These are phyloP conservation scores for Metschnikowia dekortorum DNA, from an alignment of 805 yeast genomes.

Conservation along the genomic window DNA sequence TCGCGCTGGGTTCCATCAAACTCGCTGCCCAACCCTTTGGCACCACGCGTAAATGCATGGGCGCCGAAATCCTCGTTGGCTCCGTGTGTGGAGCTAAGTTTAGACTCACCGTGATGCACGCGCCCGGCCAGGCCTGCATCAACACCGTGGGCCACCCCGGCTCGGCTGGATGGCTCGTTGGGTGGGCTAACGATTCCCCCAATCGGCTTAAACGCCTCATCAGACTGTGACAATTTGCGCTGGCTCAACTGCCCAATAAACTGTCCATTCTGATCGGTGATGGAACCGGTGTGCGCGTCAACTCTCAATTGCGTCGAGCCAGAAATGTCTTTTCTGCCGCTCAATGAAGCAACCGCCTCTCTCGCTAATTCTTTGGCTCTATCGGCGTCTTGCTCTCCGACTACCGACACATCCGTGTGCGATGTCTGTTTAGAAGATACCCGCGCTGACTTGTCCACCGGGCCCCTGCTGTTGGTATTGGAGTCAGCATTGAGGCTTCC, in stretches of 20 bases:
- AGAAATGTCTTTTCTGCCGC: slow-evolving; percentile 21
- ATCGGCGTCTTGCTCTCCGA: slow-evolving; percentile 22
- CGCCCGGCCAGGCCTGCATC: background rate
- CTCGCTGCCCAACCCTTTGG: background rate
- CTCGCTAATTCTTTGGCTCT: slow-evolving; percentile 27
- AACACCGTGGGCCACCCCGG: background rate
- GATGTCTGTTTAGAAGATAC: background rate
- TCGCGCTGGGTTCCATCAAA: background rate
- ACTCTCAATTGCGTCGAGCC: slow-evolving; percentile 24
- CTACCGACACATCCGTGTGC: slow-evolving; percentile 26
- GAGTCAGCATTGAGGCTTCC: background rate
- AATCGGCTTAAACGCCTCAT: background rate
- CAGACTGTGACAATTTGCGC: slow-evolving; percentile 12
- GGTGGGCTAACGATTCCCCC: slow-evolving; percentile 11
- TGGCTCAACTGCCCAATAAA: slow-evolving; percentile 14
- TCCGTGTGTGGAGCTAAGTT: background rate
- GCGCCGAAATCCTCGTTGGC: background rate
- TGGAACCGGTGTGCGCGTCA: slow-evolving; percentile 27
- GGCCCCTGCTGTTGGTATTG: background rate
- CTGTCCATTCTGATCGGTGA: slow-evolving; percentile 25
- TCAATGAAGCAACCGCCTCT: slow-evolving; percentile 22
- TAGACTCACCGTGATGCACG: background rate
- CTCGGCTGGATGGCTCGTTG: background rate
- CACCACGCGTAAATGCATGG: background rate
- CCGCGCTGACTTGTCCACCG: background rate